These are phyloP conservation scores for Stentor coeruleus DNA, from an alignment of 73 alveolate species.

Conservation along the genomic window DNA sequence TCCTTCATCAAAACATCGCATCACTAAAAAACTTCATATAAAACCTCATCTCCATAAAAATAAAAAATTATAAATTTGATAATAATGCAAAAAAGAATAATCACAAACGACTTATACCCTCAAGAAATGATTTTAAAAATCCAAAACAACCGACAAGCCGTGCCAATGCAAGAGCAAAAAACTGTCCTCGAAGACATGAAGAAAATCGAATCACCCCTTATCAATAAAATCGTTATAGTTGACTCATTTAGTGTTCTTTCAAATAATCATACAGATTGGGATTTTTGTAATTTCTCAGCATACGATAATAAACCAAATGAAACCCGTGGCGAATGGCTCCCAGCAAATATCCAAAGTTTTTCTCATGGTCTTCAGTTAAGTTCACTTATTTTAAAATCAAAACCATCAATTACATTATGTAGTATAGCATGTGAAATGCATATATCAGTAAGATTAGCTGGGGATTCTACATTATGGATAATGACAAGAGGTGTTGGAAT, in stretches of 20 bases:
- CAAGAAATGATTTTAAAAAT: background rate
- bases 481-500: conserved; percentile 7
- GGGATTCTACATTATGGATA: conserved; percentile 27
- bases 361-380: background rate
- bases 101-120: background rate
- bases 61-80: too few relatives aligned
- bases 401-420: background rate
- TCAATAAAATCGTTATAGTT: background rate
- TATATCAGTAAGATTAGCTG: background rate
- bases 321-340: background rate
- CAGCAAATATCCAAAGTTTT: background rate
- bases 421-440: conserved; percentile 16
- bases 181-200: background rate
- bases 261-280: background rate
- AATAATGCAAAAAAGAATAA: too few relatives aligned
- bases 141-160: background rate
- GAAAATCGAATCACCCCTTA: background rate
- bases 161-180: background rate
- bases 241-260: background rate
- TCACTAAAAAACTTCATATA: too few relatives aligned
- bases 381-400: background rate
- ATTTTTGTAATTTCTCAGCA: background rate
- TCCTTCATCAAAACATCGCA: too few relatives aligned
- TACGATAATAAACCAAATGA: background rate
- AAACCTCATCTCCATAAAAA: too few relatives aligned